Evolutionary conservation across 805 yeast species (phyloP).

Genomic region (Soucietia sequanensis): DNA sequence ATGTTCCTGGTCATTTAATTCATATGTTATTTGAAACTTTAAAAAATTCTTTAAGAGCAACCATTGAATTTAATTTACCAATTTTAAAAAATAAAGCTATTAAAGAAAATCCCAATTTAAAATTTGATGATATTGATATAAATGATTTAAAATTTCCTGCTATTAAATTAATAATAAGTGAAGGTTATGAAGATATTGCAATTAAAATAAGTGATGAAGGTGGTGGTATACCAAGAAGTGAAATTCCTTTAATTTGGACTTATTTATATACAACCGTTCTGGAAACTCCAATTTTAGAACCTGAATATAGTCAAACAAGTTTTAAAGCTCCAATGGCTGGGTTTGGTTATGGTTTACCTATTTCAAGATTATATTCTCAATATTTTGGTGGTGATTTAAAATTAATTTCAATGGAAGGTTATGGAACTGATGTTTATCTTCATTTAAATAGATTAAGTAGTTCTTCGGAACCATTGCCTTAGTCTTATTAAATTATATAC

Average conservation of each 20-base stretch:
- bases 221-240: slow-evolving; percentile 86
- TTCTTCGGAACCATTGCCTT: slow-evolving; percentile 65
- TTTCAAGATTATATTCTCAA: slow-evolving; percentile 80
- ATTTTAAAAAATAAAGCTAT: slow-evolving; percentile 38
- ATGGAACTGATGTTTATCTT: slow-evolving; percentile 89
- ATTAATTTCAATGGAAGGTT: slow-evolving; percentile 88
- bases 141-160: slow-evolving; percentile 78
- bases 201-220: slow-evolving; percentile 91
- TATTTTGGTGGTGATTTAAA: slow-evolving; percentile 90
- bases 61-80: slow-evolving; percentile 75
- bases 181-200: slow-evolving; percentile 88
- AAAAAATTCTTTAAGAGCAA: slow-evolving; percentile 85
- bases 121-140: slow-evolving; percentile 39
- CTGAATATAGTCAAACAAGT: slow-evolving; percentile 56
- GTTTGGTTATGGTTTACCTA: slow-evolving; percentile 87
- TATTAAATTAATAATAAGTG: slow-evolving; percentile 80
- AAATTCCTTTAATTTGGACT: slow-evolving; percentile 85
- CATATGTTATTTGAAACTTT: slow-evolving; percentile 89
- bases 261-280: slow-evolving; percentile 87
- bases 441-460: slow-evolving; percentile 79
- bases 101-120: slow-evolving; percentile 41
- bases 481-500: too few relatives aligned
- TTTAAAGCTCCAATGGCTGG: slow-evolving; percentile 94
- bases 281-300: slow-evolving; percentile 63
- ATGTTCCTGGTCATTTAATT: slow-evolving; percentile 88